Evolutionary conservation across 257 asterid genomes (phyloP).

Genomic region (Penstemon eatonii): DNA sequence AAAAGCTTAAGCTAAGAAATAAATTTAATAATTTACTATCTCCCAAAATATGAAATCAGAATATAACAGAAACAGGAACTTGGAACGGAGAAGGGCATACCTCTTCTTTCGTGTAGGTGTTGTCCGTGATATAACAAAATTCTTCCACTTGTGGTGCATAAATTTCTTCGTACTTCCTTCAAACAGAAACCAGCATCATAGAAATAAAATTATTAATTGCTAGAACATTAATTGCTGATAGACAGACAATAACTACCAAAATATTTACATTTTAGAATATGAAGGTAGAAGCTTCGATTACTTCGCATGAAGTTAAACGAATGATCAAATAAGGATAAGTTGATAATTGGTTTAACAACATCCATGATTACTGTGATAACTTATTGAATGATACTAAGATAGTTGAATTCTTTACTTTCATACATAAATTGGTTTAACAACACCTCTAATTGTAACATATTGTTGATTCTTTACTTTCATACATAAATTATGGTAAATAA

Average conservation of each 20-base stretch:
- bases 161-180: no score
- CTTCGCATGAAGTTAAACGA: constrained; percentile 5
- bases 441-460: constrained; percentile 8
- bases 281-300: background rate
- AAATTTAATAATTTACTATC: no score
- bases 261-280: background rate
- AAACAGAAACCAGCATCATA: background rate
- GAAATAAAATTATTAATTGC: constrained; percentile 25
- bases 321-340: constrained; percentile 10
- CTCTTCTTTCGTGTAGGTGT: no score
- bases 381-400: background rate
- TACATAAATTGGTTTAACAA: background rate
- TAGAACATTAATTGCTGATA: constrained; percentile 23
- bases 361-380: background rate
- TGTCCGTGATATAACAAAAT: no score
- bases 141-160: no score
- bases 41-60: no score
- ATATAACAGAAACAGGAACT: no score
- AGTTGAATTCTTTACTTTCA: constrained; percentile 10
- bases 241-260: constrained; percentile 20
- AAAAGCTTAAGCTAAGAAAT: no score
- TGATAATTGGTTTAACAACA: constrained; percentile 2
- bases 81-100: no score
- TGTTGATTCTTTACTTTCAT: constrained; percentile 4
- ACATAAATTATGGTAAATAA: constrained; percentile 19